Evolutionary conservation across 164 flowering plant species (phyloP).

Genomic region (Vitis rotundifolia): DNA sequence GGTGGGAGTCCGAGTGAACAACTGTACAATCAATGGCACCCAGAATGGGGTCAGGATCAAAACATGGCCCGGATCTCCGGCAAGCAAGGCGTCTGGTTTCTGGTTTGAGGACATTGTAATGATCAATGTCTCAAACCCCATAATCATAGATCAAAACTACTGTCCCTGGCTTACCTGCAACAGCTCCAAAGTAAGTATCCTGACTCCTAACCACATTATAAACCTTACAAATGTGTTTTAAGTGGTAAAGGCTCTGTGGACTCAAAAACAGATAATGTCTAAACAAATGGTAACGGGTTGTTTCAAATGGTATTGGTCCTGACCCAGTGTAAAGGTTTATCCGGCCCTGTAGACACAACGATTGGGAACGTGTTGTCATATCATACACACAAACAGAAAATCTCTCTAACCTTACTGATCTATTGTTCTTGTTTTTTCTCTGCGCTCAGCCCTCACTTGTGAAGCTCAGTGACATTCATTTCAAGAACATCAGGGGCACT

Average conservation of each 20-base stretch:
- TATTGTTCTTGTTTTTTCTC: neutral
- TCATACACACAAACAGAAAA: too few relatives aligned
- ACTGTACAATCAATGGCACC: slow-evolving; percentile 35
- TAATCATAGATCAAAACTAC: slow-evolving; percentile 41
- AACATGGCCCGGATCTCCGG: slow-evolving; percentile 12
- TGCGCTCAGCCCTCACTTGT: slow-evolving; percentile 36
- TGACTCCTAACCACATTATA: neutral
- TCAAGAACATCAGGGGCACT: slow-evolving; percentile 45
- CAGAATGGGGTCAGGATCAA: slow-evolving; percentile 34
- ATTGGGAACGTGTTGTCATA: too few relatives aligned
- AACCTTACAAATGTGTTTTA: neutral
- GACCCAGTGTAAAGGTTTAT: too few relatives aligned
- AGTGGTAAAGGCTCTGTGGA: too few relatives aligned
- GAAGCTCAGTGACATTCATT: slow-evolving; percentile 30
- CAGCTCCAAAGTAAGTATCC: slow-evolving; percentile 9
- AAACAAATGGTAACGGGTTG: too few relatives aligned
- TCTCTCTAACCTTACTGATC: too few relatives aligned
- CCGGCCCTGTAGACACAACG: too few relatives aligned
- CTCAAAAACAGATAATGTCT: too few relatives aligned
- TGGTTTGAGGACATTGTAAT: slow-evolving; percentile 28
- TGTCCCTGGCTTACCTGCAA: slow-evolving; percentile 27
- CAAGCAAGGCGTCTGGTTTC: slow-evolving; percentile 29
- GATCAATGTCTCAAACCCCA: slow-evolving; percentile 38
- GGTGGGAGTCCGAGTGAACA: slow-evolving; percentile 21
- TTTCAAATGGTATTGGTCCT: too few relatives aligned